Evolutionary conservation across 352 stramenopile genomes (phyloP).

Genomic region (Phytophthora capsici): DNA sequence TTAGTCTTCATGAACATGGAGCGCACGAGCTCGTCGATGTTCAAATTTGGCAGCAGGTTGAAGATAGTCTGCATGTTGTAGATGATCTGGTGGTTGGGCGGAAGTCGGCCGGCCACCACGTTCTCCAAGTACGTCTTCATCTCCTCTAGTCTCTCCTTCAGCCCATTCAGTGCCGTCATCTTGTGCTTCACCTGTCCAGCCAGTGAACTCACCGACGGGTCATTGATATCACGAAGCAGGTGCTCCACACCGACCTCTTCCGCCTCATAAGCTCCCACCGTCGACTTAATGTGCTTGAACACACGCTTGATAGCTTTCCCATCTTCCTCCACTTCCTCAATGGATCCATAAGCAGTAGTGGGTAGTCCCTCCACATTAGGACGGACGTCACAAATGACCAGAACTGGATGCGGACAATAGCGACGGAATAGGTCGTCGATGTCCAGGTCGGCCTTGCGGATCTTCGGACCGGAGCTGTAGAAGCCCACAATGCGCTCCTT

Average conservation of each 20-base stretch:
- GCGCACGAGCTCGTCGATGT: slow-evolving; percentile 96
- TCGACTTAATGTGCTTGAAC: slow-evolving; percentile 98
- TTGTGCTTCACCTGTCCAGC: slow-evolving; percentile 99
- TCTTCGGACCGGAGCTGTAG: slow-evolving; percentile 98
- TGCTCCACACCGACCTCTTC: slow-evolving; percentile 99
- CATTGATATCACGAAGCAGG: slow-evolving; percentile 99
- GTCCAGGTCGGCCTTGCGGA: slow-evolving; percentile 94
- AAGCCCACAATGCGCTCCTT: slow-evolving; percentile 99
- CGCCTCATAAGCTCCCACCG: slow-evolving; percentile 95
- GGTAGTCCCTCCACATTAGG: slow-evolving; percentile 95
- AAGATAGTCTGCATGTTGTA: slow-evolving; percentile 99
- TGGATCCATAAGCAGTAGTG: slow-evolving; percentile 97
- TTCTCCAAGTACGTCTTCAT: slow-evolving; percentile 98
- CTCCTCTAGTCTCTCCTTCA: slow-evolving; percentile 96
- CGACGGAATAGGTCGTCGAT: slow-evolving; percentile 96
- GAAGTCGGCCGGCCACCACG: slow-evolving; percentile 81
- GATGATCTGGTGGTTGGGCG: slow-evolving; percentile 94
- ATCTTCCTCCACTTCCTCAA: slow-evolving; percentile 97
- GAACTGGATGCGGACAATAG: slow-evolving; percentile 95
- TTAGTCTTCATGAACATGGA: slow-evolving; percentile 99
- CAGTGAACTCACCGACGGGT: slow-evolving; percentile 98
- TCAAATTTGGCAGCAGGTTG: slow-evolving; percentile 99
- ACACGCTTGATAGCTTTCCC: slow-evolving; percentile 96
- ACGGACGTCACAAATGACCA: slow-evolving; percentile 99
- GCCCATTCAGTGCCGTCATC: slow-evolving; percentile 94